Conservation (phyloP, 345 rosid species). For the Salix koriyanagi region DNA sequence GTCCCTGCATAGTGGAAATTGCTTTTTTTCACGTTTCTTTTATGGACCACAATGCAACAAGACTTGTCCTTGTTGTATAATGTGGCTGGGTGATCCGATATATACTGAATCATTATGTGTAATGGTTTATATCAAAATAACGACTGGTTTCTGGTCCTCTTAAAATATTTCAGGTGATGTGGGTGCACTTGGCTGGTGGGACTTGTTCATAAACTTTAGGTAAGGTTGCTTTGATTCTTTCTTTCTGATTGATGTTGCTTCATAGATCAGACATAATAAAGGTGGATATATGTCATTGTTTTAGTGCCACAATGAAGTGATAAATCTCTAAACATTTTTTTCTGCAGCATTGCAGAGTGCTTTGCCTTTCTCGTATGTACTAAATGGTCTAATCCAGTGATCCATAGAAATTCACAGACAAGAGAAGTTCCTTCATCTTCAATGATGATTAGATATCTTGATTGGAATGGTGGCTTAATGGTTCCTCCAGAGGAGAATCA, state of each 20-base stretch:
- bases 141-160: slow-evolving; percentile 11
- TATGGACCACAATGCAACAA: background rate
- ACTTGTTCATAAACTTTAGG: slow-evolving; percentile 88
- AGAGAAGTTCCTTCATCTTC: slow-evolving; percentile 64
- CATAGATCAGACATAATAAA: background rate
- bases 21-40: no score
- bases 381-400: slow-evolving; percentile 88
- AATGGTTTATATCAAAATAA: slow-evolving; percentile 1
- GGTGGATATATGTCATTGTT: background rate
- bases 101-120: background rate
- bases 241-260: background rate
- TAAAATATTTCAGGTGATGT: slow-evolving; percentile 60
- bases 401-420: slow-evolving; percentile 53
- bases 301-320: slow-evolving; percentile 20
- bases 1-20: no score
- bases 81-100: background rate
- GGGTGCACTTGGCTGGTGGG: slow-evolving; percentile 98
- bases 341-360: slow-evolving; percentile 86
- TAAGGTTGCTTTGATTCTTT: slow-evolving; percentile 22
- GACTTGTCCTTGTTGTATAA: background rate
- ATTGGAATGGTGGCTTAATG: slow-evolving; percentile 85
- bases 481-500: slow-evolving; percentile 62
- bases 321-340: slow-evolving; percentile 19
- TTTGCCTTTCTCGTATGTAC: slow-evolving; percentile 94
- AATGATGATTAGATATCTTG: slow-evolving; percentile 63